Base-by-base conservation (phyloP, 228 moss, liverwort and hornwort species). In the Sphagnum fallax region DNA sequence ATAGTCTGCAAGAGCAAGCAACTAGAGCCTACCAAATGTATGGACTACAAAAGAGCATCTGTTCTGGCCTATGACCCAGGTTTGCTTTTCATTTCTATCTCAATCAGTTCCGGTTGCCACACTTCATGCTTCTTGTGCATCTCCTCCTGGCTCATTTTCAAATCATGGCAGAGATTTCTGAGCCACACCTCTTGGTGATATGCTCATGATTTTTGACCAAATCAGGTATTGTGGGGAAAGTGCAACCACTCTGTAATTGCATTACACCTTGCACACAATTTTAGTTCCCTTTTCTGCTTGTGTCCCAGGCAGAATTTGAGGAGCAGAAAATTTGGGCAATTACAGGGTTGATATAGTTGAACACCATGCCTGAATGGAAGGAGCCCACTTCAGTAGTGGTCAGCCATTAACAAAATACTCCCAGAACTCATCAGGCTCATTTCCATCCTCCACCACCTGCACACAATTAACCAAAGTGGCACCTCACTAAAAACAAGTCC, bases 391-490 rank as follows among this genome's bases (percentile, higher is more conserved):
- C 13, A 10, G 8, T 11, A 4, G 50, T 8, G 11, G n/a, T 72
- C 60, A 77, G 67, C 77, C 72, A 71, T 78, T 75, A 49, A 75
- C 62, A 14, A 82, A 82, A 52, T 68, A 63, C 52, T 82, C 64
- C 78, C 82, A 82, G 58, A 82, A 78, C 51, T 75, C 78, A 50
- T 73, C 75, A 63, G 82, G 70, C 70, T 82, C 82, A 8, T 61
- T 66, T 52, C 80, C 80, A 10, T 75, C 80, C 62, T 63, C 48
- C 51, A 80, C 32, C 15, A 80, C 67, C 73, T 80, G 67, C 16
- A 69, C 9, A 71, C n/a, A 15, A 8, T 62, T 14, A 55, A 55
- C 9, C 55, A 55, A 8, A 55, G 2, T 12, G 8, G 55, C 32
- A 32, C 12, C 12, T 55, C 12, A 55, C 9, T 8, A 4, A 8